phyloP scores from a whole-genome alignment of 352 stramenopile species.

The Phytophthora crassamura region DNA sequence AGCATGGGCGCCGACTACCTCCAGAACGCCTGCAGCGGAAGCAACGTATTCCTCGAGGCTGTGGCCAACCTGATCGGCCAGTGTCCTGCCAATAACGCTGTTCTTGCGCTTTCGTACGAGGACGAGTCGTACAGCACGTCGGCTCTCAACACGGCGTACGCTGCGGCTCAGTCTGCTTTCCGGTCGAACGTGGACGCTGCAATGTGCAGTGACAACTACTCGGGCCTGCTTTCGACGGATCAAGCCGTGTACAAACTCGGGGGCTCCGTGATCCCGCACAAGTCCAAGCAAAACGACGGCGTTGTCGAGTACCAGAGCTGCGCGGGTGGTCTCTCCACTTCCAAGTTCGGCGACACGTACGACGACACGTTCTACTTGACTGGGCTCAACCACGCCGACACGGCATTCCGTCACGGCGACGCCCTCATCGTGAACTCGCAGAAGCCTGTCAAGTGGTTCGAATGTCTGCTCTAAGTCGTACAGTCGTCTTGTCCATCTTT shows the following conservation, averaged over 20 bases:
- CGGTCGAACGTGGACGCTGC: conserved; percentile 35
- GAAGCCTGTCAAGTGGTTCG: conserved; percentile 55
- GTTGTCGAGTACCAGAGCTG: conserved; percentile 59
- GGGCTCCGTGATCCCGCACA: conserved; percentile 38
- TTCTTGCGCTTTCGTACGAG: conserved; percentile 35
- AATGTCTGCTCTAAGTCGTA: conserved; percentile 34
- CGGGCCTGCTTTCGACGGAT: conserved; percentile 38
- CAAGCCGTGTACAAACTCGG: conserved; percentile 30
- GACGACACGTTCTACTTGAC: conserved; percentile 45
- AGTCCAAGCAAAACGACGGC: conserved; percentile 41
- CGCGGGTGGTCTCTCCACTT: conserved; percentile 29
- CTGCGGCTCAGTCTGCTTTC: conserved; percentile 34
- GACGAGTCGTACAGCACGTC: conserved; percentile 25
- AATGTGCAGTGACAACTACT: conserved; percentile 49
- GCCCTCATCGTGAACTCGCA: conserved; percentile 39
- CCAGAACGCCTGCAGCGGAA: conserved; percentile 36
- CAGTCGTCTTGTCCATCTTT: not conserved
- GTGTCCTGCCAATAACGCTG: conserved; percentile 36
- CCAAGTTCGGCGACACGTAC: conserved; percentile 44
- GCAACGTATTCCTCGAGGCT: conserved; percentile 29
- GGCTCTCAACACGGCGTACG: conserved; percentile 33
- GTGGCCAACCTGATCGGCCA: conserved; percentile 41
- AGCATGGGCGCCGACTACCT: conserved; percentile 52
- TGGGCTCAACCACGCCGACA: conserved; percentile 51
- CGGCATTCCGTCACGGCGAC: conserved; percentile 45